These are phyloP conservation scores for Xylariaceae sp. DNA, from an alignment of 2,329 filamentous ascomycete species.

Conservation along the genomic window DNA sequence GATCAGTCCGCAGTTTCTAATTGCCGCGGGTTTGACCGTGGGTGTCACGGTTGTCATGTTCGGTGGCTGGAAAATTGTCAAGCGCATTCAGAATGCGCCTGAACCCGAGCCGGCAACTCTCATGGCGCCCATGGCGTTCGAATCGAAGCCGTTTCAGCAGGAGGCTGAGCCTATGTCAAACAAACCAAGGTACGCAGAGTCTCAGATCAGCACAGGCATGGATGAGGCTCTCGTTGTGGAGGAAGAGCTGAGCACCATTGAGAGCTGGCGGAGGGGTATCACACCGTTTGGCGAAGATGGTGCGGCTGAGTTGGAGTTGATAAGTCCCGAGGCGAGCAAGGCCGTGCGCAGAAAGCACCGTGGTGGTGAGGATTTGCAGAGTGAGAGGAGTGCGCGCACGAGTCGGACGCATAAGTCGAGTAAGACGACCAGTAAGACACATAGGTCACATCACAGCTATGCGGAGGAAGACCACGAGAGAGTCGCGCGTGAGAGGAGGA, in stretches of 20 bases:
- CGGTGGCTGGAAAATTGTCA: conserved; percentile 95
- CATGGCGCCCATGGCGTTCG: conserved; percentile 31
- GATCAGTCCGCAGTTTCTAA: conserved; percentile 87
- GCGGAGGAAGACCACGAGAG: conserved; percentile 5
- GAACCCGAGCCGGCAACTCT: conserved; percentile 20
- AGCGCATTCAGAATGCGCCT: conserved; percentile 59
- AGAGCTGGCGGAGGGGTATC: conserved; percentile 55
- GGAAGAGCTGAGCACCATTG: conserved; percentile 54
- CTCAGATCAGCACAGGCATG: conserved; percentile 32
- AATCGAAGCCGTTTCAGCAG: conserved; percentile 18
- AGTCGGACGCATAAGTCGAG: conserved; percentile 27
- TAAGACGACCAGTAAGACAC: conserved; percentile 28
- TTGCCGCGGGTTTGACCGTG: conserved; percentile 80
- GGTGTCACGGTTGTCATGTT: conserved; percentile 95
- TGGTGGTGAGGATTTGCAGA: conserved; percentile 27
- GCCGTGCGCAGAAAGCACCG: conserved; percentile 40
- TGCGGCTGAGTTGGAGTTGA: conserved; percentile 50
- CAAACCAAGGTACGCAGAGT: conserved; percentile 20
- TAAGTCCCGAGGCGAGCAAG: conserved; percentile 50
- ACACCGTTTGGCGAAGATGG: conserved; percentile 42
- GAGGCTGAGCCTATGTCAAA: background rate
- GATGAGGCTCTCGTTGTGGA: conserved; percentile 55
- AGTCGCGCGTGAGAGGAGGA: background rate
- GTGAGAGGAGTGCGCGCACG: conserved; percentile 28
- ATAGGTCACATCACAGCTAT: conserved; percentile 26